Percentiles rank a stretch among this genome's conserved stretches.
phyloP scores from a whole-genome alignment of 129 eudicot species.

The Flaveria sonorensis region DNA sequence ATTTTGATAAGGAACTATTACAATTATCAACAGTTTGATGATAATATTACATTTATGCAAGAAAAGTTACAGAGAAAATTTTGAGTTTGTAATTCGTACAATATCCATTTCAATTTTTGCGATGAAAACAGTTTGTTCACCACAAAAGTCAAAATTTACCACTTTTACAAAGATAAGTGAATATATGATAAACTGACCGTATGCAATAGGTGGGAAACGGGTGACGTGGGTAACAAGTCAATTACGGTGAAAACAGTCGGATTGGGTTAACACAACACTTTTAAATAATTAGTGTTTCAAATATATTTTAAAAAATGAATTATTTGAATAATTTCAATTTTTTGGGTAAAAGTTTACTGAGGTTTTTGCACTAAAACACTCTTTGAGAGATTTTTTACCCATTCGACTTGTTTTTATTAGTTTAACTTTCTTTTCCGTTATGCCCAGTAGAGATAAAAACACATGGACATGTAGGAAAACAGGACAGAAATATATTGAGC shows the following conservation, averaged over 20 bases:
- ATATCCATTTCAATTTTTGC: not conserved
- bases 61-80: not conserved
- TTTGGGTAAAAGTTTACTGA: not conserved
- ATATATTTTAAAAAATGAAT: no score
- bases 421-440: not conserved
- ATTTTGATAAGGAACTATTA: no score
- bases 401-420: no score
- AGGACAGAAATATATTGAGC: conserved; percentile 37
- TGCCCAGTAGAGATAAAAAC: not conserved
- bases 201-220: not conserved
- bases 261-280: not conserved
- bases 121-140: not conserved
- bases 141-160: not conserved
- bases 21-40: no score
- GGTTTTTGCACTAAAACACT: not conserved
- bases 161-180: not conserved
- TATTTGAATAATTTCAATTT: not conserved
- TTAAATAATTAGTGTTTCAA: no score
- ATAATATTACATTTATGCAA: not conserved
- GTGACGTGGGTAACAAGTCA: not conserved
- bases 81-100: not conserved
- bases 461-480: conserved; percentile 46
- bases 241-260: not conserved
- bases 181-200: not conserved
- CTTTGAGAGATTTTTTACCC: not conserved